Conservation (phyloP, 2,329 filamentous ascomycete species). For the Ceratocystis diversiconidia region DNA sequence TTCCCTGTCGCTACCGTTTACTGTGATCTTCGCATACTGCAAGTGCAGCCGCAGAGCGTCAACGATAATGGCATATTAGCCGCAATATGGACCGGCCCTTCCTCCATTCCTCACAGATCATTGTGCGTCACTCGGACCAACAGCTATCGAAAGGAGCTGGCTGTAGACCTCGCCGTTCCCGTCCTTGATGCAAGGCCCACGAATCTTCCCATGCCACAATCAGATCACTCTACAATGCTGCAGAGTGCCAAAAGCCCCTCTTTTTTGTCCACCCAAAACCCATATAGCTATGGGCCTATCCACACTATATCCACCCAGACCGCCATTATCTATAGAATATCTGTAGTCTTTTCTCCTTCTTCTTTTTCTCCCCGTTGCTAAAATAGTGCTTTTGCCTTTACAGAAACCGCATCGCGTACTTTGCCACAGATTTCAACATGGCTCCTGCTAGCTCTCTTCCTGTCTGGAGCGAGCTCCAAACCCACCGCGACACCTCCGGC, state of each 20-base stretch:
- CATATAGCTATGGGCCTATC: conserved; percentile 7
- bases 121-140: not conserved
- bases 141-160: not conserved
- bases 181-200: conserved; percentile 9
- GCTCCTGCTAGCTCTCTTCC: conserved; percentile 73
- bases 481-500: conserved; percentile 74
- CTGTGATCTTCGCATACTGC: conserved; percentile 5
- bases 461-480: conserved; percentile 80
- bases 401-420: not conserved
- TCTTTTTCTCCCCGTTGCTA: not conserved
- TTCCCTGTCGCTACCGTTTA: conserved; percentile 11
- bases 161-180: conserved; percentile 7
- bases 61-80: not conserved
- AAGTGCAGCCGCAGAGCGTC: conserved; percentile 10
- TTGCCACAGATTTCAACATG: conserved; percentile 34
- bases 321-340: not conserved
- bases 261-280: not conserved
- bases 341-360: not conserved
- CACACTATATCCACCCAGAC: not conserved
- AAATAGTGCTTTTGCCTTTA: not conserved
- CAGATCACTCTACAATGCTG: not conserved
- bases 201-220: not conserved
- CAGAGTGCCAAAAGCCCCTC: conserved; percentile 1
- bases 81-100: not conserved
- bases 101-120: not conserved